Evolutionary conservation across 2,329 filamentous ascomycete species (phyloP).

Genomic region (Penicillium sp.): DNA sequence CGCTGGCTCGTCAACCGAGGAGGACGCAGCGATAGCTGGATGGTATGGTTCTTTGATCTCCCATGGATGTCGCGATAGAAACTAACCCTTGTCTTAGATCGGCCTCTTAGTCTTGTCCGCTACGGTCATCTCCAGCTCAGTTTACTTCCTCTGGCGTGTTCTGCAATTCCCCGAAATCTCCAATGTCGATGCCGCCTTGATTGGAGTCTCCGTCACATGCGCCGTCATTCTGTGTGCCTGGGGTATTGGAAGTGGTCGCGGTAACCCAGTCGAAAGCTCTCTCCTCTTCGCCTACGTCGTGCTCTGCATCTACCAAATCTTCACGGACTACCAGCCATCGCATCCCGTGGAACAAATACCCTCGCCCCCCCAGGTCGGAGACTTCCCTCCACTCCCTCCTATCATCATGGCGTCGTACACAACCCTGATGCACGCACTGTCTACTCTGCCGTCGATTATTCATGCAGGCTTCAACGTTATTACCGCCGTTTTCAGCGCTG

Average conservation of each 20-base stretch:
- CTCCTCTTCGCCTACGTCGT: constrained; percentile 95
- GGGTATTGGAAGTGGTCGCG: constrained; percentile 89
- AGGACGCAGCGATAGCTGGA: constrained; percentile 92
- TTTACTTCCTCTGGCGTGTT: constrained; percentile 96
- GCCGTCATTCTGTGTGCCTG: constrained; percentile 90
- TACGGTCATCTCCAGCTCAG: constrained; percentile 85
- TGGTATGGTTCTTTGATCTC: constrained; percentile 59
- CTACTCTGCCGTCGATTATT: constrained; percentile 76
- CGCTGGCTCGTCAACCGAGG: constrained; percentile 86
- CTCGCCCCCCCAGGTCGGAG: constrained; percentile 58
- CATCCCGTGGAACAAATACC: constrained; percentile 56
- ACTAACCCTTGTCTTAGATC: constrained; percentile 58
- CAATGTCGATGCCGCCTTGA: constrained; percentile 87
- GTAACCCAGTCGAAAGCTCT: constrained; percentile 92
- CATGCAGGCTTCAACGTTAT: constrained; percentile 83
- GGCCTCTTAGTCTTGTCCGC: constrained; percentile 82
- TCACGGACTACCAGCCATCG: constrained; percentile 93
- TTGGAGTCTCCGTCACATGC: constrained; percentile 88
- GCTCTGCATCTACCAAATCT: constrained; percentile 98
- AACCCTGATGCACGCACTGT: constrained; percentile 79
- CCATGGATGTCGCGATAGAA: background rate
- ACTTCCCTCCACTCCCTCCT: constrained; percentile 92
- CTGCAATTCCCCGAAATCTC: constrained; percentile 89
- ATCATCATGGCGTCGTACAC: constrained; percentile 99
- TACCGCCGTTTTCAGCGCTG: constrained; percentile 87